phyloP scores from a whole-genome alignment of 2,329 filamentous ascomycete species.

The Sordariomycetes sp. region DNA sequence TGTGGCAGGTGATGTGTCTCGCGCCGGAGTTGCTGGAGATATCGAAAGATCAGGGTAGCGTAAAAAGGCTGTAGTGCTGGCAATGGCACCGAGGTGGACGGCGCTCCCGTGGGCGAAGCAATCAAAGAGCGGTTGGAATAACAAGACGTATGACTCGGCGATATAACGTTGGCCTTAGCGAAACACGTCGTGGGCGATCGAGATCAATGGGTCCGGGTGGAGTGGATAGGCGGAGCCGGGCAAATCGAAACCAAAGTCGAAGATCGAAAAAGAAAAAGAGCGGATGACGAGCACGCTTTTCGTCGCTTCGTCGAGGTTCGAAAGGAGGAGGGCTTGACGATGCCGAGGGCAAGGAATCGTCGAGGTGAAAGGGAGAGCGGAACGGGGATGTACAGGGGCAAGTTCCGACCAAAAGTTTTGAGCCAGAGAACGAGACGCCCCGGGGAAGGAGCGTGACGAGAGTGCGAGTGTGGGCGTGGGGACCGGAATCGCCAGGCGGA shows the following conservation, averaged over 20 bases:
- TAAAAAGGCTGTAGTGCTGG: neutral
- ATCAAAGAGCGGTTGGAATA: neutral
- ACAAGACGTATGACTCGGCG: neutral
- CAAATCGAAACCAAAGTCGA: neutral
- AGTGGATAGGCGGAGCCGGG: neutral
- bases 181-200: neutral
- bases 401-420: neutral
- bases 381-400: neutral
- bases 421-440: neutral
- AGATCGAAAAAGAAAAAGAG: neutral
- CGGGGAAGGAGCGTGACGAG: neutral
- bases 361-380: neutral
- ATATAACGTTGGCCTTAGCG: neutral
- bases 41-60: neutral
- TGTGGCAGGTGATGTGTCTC: neutral
- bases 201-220: neutral
- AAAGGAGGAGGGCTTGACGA: neutral
- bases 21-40: neutral
- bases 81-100: neutral
- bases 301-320: neutral
- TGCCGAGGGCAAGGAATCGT: neutral
- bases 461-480: neutral
- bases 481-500: neutral
- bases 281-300: neutral
- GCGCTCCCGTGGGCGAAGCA: neutral